Base-by-base conservation (phyloP, 164 flowering plant species). In the Liquidambar formosana region DNA sequence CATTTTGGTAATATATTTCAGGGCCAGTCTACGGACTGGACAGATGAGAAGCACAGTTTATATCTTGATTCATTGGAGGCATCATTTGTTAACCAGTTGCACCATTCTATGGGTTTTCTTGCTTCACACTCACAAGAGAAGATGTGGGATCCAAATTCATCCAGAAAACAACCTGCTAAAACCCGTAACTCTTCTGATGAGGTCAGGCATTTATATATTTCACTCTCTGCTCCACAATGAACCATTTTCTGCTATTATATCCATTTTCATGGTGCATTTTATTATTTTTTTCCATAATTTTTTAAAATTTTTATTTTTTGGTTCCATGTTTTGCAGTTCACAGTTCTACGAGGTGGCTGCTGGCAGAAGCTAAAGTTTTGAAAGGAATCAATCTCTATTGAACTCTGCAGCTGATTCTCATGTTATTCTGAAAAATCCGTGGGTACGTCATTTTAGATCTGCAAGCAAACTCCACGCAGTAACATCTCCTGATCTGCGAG, bases 81-180 rank as follows among this genome's bases (percentile, higher is more conserved):
- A 13, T 80, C 87, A 46, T 84, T 84, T 76, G 78, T 82, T 26
- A 44, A 78, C 25, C 78, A 81, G 26, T 78, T 84, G 76, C 71
- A 76, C 15, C 49, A 21, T 23, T 80, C 78, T 19, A 76, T 61
- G 61, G 44, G 54, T 52, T 56, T 71, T 15, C 44, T 61, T 45
- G 70, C 65, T 51, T 44, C 23, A 21, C 53, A 61, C 21, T 41
- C 44, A 21, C 71, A 65, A 61, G 28, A 27, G 64, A 63, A 68
- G 22, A 12, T 19, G 27, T 0, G 53, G 19, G 64, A 43, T 12
- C 51, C 68, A 56, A 59, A 18, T 68, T 58, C 70, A 68, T 33
- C 44, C 8, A 18, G 6, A 16, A 41, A 58, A 22, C 0, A 23
- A 18, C 51, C 45, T 48, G 11, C 43, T n/a, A 70, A 65, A 0